Evolutionary conservation across 176 grass and related monocot species (phyloP), one percentile per base, ranked within the genome.

Genomic region (Guadua angustifolia): DNA sequence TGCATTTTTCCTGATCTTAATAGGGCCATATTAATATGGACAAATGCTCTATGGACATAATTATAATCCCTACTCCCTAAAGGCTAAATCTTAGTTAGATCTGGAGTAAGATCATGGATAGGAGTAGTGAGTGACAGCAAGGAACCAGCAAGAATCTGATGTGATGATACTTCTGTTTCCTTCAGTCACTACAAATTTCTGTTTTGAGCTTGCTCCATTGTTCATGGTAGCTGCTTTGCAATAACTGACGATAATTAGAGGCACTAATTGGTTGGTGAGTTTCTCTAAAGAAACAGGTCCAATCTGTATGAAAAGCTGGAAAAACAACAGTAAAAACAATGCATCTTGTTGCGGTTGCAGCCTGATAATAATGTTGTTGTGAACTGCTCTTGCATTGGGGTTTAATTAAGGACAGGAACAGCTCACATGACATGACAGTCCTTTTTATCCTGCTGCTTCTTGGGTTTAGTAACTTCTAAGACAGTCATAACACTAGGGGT

Each of bases 361-460:
- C 33, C n/a, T n/a, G n/a, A 25, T 62, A 77, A 49, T 83, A 62
- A 83, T 71, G 63, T 22, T 72, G 56, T 19, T 56, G 80, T 42
- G 53, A 83, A 72, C 22, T 43, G 22, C 32, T 43, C 40, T 49
- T 68, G 10, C 29, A 69, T 49, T 75, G 14, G 25, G 32, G 57
- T 24, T 64, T 52, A 65, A 52, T 83, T 74, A 52, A n/a, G 61
- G 61, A 58, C 71, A n/a, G 3, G 6, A 40, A 66, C 71, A 87
- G 26, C 61, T 69, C 62, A 75, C 61, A 40, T 81, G 78, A 82
- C 40, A 59, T 49, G 70, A 46, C 16, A 51, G 26, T 87, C 76
- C 62, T 47, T 81, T 47, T 56, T 33, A 81, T 74, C 59, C 0
- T 66, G 46, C 40, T 86, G 58, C 77, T 44, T 65, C 22, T 81